Conservation (phyloP, 805 yeast species). For the Brettanomyces anomalus region DNA sequence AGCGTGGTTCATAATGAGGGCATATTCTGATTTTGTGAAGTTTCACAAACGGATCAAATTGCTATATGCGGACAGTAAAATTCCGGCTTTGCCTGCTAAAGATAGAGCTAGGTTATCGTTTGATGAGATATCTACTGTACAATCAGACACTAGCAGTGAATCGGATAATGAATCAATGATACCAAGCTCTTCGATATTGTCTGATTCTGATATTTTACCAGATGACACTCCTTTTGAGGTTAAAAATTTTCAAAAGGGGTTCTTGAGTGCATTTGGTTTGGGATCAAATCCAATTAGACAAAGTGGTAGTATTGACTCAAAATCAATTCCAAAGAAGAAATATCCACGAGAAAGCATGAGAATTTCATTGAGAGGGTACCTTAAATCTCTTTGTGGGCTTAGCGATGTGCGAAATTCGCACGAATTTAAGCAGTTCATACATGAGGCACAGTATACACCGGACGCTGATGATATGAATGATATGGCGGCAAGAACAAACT, state of each 20-base stretch:
- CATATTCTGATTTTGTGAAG: constrained; percentile 59
- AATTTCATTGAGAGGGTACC: constrained; percentile 66
- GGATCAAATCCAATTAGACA: not conserved
- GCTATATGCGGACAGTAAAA: constrained; percentile 59
- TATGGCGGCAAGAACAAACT: constrained; percentile 42
- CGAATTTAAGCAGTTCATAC: constrained; percentile 44
- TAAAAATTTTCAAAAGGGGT: not conserved
- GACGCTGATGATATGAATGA: constrained; percentile 42
- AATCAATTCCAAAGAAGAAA: constrained; percentile 8
- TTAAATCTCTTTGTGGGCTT: constrained; percentile 42
- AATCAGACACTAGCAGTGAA: constrained; percentile 4
- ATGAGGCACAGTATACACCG: constrained; percentile 20
- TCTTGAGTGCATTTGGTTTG: not conserved
- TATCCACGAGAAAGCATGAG: constrained; percentile 71
- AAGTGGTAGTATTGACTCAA: not conserved
- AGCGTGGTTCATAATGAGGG: constrained; percentile 43
- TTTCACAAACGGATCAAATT: constrained; percentile 44
- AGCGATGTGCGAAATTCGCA: constrained; percentile 47
- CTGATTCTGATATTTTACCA: not conserved
- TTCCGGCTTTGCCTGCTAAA: constrained; percentile 29
- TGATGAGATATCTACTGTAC: constrained; percentile 9
- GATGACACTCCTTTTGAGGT: not conserved
- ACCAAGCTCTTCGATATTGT: not conserved
- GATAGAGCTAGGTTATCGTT: constrained; percentile 17
- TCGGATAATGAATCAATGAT: not conserved